phyloP scores from a whole-genome alignment of 306 rosid genomes.

The Neltuma alba region DNA sequence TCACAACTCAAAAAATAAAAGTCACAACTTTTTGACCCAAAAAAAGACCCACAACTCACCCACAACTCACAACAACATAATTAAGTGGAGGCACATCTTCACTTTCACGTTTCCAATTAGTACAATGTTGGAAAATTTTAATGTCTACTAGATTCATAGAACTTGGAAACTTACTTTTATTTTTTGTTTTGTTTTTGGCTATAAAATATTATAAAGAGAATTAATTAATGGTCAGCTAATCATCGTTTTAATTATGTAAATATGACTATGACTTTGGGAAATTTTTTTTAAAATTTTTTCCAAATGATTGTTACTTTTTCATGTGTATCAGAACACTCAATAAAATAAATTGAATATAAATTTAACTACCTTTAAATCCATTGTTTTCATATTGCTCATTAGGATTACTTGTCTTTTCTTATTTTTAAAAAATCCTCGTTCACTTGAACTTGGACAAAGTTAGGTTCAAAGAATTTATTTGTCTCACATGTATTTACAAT shows the following conservation, averaged over 20 bases:
- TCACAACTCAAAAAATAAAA: constrained; percentile 17
- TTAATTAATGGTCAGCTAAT: background rate
- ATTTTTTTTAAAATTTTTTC: background rate
- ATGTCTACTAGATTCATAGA: background rate
- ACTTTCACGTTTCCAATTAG: constrained; percentile 11
- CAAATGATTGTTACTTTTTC: background rate
- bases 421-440: background rate
- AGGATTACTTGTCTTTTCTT: background rate
- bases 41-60: background rate
- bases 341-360: background rate
- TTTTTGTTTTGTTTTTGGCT: background rate
- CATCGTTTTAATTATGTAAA: background rate
- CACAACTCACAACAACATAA: background rate
- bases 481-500: too few relatives aligned
- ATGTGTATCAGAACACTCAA: background rate
- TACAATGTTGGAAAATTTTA: background rate
- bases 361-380: background rate
- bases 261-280: background rate
- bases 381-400: background rate
- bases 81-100: background rate
- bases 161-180: background rate
- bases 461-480: background rate
- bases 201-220: background rate
- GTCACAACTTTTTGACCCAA: constrained; percentile 9
- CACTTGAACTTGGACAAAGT: background rate